Percentiles rank a stretch among this genome's conserved stretches.
These are phyloP conservation scores for Monilinia laxa DNA, from an alignment of 2,329 filamentous ascomycete genomes.

Conservation along the genomic window DNA sequence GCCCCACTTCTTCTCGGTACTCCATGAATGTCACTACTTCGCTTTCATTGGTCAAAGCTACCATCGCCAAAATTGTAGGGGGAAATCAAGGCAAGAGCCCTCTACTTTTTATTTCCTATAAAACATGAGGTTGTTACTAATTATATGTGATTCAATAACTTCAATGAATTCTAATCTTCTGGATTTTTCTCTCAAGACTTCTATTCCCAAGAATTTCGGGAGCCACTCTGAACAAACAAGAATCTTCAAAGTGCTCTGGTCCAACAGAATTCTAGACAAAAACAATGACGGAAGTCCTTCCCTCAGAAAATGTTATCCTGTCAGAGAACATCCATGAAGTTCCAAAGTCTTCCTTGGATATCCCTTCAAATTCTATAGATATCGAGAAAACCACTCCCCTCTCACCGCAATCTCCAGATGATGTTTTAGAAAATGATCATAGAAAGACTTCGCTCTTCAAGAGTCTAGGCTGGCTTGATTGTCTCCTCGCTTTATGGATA, in stretches of 20 bases:
- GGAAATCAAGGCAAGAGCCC: not conserved
- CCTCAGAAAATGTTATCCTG: not conserved
- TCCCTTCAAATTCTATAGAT: not conserved
- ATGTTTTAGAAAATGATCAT: not conserved
- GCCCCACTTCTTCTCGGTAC: not conserved
- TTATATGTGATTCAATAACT: not conserved
- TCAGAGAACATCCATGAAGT: not conserved
- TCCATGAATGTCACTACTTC: constrained; percentile 12
- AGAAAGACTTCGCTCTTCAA: constrained; percentile 30
- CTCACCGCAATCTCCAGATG: not conserved
- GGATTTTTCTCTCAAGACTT: not conserved
- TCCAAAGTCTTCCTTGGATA: not conserved
- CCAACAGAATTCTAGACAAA: not conserved
- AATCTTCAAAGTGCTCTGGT: not conserved
- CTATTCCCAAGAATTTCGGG: not conserved
- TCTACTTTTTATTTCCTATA: not conserved
- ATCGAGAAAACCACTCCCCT: constrained; percentile 8
- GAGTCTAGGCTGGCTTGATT: constrained; percentile 49
- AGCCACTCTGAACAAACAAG: not conserved
- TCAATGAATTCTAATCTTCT: not conserved
- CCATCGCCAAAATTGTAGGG: constrained; percentile 13
- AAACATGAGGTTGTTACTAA: not conserved
- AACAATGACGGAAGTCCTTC: constrained; percentile 8
- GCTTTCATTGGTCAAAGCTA: not conserved
- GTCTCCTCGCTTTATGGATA: constrained; percentile 58